These are phyloP conservation scores for Didymella glomerata DNA, from an alignment of 2,329 filamentous ascomycete species.

Conservation along the genomic window DNA sequence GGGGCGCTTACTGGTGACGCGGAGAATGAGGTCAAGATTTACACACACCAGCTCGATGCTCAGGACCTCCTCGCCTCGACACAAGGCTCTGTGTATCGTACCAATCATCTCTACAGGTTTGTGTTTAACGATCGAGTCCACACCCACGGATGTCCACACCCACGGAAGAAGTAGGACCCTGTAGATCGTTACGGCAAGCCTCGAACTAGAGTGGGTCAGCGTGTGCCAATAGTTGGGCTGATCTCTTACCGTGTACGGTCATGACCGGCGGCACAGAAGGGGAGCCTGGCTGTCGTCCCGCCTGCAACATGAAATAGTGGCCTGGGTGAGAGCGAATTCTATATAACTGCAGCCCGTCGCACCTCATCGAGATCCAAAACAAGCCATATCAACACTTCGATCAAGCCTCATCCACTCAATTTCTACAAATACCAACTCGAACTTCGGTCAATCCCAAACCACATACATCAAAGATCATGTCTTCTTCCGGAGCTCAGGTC, in stretches of 20 bases:
- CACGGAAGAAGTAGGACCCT: conserved; percentile 41
- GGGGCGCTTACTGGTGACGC: conserved; percentile 31
- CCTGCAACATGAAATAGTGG: conserved; percentile 23
- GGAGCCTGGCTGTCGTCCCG: conserved; percentile 18
- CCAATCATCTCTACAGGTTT: background rate
- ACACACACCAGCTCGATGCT: conserved; percentile 7
- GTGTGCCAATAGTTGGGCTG: conserved; percentile 31
- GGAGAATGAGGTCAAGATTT: conserved; percentile 21
- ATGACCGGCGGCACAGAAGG: conserved; percentile 20
- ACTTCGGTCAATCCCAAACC: background rate
- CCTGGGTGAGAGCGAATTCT: conserved; percentile 18
- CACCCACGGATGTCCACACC: conserved; percentile 1
- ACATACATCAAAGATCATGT: conserved; percentile 28
- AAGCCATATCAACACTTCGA: conserved; percentile 5
- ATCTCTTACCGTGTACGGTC: conserved; percentile 35
- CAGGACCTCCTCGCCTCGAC: conserved; percentile 11
- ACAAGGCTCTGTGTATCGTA: conserved; percentile 25
- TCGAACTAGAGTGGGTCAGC: conserved; percentile 29
- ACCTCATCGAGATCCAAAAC: conserved; percentile 4
- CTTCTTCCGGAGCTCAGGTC: conserved; percentile 35
- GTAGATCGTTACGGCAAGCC: conserved; percentile 41
- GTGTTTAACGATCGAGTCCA: conserved; percentile 1
- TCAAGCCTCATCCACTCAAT: background rate
- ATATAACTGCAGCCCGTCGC: conserved; percentile 30
- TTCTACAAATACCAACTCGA: background rate